phyloP scores from a whole-genome alignment of 2,329 filamentous ascomycete genomes.

The Furcasterigmium sp. region DNA sequence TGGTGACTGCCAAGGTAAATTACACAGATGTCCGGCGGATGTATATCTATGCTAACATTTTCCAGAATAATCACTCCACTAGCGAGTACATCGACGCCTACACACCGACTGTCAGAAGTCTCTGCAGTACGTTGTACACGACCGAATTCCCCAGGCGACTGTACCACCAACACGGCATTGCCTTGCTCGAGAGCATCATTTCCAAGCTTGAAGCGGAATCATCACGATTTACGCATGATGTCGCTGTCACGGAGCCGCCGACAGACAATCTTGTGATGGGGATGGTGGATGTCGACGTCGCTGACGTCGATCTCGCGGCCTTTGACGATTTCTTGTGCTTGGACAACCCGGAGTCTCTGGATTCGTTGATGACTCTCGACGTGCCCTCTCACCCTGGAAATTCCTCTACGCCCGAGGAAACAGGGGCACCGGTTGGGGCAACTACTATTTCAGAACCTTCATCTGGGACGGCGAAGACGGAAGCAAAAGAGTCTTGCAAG shows the following conservation, averaged over 20 bases:
- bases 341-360: not conserved
- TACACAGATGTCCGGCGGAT: not conserved
- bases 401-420: no score
- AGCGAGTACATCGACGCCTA: conserved; percentile 35
- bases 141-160: conserved; percentile 23
- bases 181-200: conserved; percentile 35
- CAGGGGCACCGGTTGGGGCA: no score
- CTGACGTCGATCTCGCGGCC: no score
- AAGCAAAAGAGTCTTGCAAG: conserved; percentile 41
- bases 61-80: no score
- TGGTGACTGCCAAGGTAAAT: conserved; percentile 45
- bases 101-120: conserved; percentile 30
- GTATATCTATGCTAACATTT: conserved; percentile 11
- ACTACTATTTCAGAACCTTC: no score
- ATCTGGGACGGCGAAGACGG: conserved; percentile 24
- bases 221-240: no score
- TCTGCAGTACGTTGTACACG: conserved; percentile 39
- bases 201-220: conserved; percentile 8
- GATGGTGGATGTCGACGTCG: no score
- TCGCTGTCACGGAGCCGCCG: no score
- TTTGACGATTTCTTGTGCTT: not conserved
- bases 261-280: no score
- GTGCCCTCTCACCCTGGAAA: no score
- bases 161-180: conserved; percentile 36
- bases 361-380: not conserved